phyloP scores from a whole-genome alignment of 768 basidiomycete species.

The Infundibulicybe gibba region DNA sequence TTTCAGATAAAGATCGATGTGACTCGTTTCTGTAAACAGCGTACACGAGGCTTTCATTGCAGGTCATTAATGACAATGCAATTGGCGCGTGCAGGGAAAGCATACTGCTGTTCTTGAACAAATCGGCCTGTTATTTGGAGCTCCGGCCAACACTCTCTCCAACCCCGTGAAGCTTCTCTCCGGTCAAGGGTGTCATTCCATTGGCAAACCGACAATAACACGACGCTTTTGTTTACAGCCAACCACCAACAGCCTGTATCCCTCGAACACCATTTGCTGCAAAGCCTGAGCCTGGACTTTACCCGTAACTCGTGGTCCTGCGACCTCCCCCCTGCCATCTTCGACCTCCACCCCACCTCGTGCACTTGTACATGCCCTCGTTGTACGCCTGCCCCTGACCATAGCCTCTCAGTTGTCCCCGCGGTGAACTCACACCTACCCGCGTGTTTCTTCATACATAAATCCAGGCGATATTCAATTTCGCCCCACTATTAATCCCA shows the following conservation, averaged over 20 bases:
- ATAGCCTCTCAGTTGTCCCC: conserved; percentile 30
- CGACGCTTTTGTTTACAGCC: conserved; percentile 29
- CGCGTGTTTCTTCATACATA: conserved; percentile 38
- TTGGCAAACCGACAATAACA: conserved; percentile 35
- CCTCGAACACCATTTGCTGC: conserved; percentile 15
- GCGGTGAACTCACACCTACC: conserved; percentile 11
- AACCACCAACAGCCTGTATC: conserved; percentile 8
- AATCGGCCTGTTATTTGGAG: conserved; percentile 11
- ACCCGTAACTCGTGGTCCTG: conserved; percentile 27
- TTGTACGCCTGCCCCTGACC: conserved; percentile 40
- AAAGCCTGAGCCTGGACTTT: conserved; percentile 12
- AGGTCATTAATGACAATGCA: conserved; percentile 24
- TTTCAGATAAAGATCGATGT: conserved; percentile 14
- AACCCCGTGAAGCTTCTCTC: conserved; percentile 25
- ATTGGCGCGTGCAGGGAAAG: conserved; percentile 31
- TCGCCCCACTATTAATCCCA: conserved; percentile 51
- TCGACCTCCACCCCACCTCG: conserved; percentile 44
- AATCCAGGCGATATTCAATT: conserved; percentile 44
- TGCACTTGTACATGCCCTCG: conserved; percentile 49
- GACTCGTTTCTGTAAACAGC: conserved; percentile 15
- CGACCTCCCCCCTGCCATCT: conserved; percentile 17
- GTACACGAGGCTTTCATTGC: conserved; percentile 37
- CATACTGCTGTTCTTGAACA: conserved; percentile 20
- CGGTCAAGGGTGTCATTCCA: conserved; percentile 8
- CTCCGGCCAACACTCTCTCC: conserved; percentile 19